These are phyloP conservation scores for Canna indica DNA, from an alignment of 176 grass and related monocot genomes.

Conservation along the genomic window DNA sequence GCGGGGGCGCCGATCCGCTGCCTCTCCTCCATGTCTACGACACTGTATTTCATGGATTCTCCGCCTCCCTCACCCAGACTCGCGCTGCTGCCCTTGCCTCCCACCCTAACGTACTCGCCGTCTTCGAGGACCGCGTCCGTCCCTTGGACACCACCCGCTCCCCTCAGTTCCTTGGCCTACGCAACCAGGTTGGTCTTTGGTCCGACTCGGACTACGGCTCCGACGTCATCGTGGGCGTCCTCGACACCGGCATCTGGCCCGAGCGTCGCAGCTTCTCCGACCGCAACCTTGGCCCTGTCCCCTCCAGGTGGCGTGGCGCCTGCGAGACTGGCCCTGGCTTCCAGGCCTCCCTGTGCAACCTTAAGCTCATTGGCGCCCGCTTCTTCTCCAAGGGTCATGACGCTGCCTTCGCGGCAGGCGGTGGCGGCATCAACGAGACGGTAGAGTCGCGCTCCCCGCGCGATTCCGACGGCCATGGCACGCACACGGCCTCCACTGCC, in stretches of 20 bases:
- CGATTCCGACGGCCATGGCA: slow-evolving; percentile 84
- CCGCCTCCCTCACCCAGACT: slow-evolving; percentile 36
- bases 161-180: slow-evolving; percentile 88
- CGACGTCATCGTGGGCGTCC: slow-evolving; percentile 70
- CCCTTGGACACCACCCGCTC: slow-evolving; percentile 74
- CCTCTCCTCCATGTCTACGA: slow-evolving; percentile 66
- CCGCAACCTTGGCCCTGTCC: slow-evolving; percentile 54
- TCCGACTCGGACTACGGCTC: slow-evolving; percentile 86
- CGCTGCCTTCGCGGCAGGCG: slow-evolving; percentile 2
- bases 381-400: slow-evolving; percentile 80
- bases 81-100: slow-evolving; percentile 42
- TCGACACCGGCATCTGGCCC: slow-evolving; percentile 89
- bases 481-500: slow-evolving; percentile 76
- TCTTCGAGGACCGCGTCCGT: slow-evolving; percentile 70
- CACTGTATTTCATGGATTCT: slow-evolving; percentile 88
- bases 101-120: slow-evolving; percentile 66
- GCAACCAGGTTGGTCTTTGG: slow-evolving; percentile 79
- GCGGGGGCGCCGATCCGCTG: slow-evolving; percentile 12
- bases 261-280: slow-evolving; percentile 85
- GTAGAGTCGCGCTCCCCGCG: slow-evolving; percentile 71
- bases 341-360: slow-evolving; percentile 51
- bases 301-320: slow-evolving; percentile 70
- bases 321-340: slow-evolving; percentile 56
- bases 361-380: slow-evolving; percentile 71
- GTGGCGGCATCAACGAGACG: slow-evolving; percentile 46